Percentiles rank a stretch among this genome's conserved stretches.
phyloP scores from a whole-genome alignment of 1,284 basidiomycete genomes.

The Ganoderma meredithae region DNA sequence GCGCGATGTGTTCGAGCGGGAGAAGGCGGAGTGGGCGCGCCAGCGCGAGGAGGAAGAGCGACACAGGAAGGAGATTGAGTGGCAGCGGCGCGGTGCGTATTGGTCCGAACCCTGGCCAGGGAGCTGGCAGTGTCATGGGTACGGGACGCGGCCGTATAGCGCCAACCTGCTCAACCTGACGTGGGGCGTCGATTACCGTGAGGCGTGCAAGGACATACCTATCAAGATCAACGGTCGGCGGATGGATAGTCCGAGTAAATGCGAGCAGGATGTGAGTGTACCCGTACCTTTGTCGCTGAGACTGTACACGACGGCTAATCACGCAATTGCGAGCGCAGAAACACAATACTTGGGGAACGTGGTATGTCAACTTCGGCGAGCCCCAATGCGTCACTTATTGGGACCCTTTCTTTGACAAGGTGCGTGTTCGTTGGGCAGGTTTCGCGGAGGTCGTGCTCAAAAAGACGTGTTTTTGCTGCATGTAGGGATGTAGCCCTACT shows the following conservation, averaged over 20 bases:
- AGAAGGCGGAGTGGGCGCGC: conserved; percentile 12
- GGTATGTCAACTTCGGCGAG: conserved; percentile 34
- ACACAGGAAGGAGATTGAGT: conserved; percentile 25
- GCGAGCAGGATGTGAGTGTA: conserved; percentile 21
- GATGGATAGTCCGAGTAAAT: conserved; percentile 21
- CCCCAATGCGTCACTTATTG: conserved; percentile 33
- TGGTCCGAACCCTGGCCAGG: conserved; percentile 25
- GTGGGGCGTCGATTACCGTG: conserved; percentile 17
- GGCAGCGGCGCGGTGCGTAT: conserved; percentile 23
- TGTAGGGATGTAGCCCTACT: conserved; percentile 24
- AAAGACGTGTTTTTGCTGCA: not conserved
- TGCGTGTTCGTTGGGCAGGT: conserved; percentile 1
- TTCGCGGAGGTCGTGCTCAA: too few relatives aligned
- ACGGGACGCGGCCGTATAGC: conserved; percentile 26
- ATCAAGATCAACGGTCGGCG: conserved; percentile 21
- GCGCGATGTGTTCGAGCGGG: conserved; percentile 3
- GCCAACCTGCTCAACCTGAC: conserved; percentile 24
- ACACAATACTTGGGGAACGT: conserved; percentile 30
- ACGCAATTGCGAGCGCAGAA: not conserved
- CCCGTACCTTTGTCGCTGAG: not conserved
- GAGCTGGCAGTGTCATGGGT: conserved; percentile 21
- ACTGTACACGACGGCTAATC: not conserved
- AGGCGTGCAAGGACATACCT: conserved; percentile 31
- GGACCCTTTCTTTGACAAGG: conserved; percentile 27
- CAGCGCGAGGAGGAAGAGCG: conserved; percentile 15